A percentile compares a stretch with the other conserved stretches of the same genome.
phyloP scores from a whole-genome alignment of 2,329 filamentous ascomycete genomes.

The Fusarium succisae region DNA sequence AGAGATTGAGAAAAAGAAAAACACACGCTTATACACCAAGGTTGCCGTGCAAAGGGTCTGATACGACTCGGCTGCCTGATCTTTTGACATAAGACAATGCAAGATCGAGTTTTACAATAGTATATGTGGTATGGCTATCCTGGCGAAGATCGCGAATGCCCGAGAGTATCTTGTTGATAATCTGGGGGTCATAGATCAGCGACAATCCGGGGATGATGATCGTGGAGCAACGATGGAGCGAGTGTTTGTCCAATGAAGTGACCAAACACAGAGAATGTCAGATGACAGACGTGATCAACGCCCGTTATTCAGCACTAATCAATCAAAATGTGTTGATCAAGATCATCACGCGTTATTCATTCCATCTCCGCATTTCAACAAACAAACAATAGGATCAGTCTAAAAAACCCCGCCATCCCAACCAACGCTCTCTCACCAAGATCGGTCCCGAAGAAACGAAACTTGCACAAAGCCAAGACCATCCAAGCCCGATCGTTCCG shows the following conservation, averaged over 20 bases:
- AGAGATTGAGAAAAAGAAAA: too few species aligned
- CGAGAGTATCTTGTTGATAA: not conserved
- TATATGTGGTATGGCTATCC: not conserved
- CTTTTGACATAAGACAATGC: not conserved
- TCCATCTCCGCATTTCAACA: not conserved
- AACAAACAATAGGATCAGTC: not conserved
- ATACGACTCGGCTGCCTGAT: not conserved
- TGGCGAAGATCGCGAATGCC: not conserved
- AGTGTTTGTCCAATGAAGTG: not conserved
- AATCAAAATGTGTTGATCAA: not conserved
- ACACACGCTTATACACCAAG: too few species aligned
- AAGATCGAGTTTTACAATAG: not conserved
- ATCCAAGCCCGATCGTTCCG: constrained; percentile 1
- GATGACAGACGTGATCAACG: not conserved
- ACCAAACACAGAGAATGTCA: not conserved
- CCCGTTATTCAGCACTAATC: not conserved
- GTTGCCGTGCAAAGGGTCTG: not conserved
- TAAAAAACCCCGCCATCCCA: not conserved
- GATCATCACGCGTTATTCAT: not conserved
- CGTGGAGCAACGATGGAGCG: not conserved
- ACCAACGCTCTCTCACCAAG: not conserved
- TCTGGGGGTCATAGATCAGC: not conserved
- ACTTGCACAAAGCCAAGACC: not conserved
- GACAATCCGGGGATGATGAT: not conserved
- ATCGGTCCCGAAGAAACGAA: not conserved